Evolutionary conservation across 2,329 filamentous ascomycete genomes (phyloP).

Genomic region (Lizonia empirigonia): DNA sequence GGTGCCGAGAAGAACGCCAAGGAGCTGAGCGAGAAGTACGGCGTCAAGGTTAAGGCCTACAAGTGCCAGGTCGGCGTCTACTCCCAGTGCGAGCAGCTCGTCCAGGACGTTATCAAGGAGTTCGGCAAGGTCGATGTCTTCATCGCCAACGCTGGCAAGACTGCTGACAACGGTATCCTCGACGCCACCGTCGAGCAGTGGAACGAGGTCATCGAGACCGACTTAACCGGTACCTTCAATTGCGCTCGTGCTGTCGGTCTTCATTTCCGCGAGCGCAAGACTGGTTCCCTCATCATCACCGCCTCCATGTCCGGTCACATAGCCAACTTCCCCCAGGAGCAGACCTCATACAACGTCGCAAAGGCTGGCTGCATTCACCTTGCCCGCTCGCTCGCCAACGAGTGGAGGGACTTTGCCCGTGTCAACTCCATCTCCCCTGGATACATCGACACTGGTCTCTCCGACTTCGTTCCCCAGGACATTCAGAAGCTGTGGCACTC

Average conservation of each 20-base stretch:
- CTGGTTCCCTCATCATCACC: constrained; percentile 69
- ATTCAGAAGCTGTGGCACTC: constrained; percentile 75
- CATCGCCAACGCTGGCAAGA: constrained; percentile 73
- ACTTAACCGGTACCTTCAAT: constrained; percentile 86
- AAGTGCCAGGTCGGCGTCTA: constrained; percentile 66
- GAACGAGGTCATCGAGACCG: constrained; percentile 80
- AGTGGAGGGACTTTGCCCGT: constrained; percentile 72
- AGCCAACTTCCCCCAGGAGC: constrained; percentile 80
- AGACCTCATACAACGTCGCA: constrained; percentile 55
- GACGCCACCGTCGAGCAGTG: constrained; percentile 73
- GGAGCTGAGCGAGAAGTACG: constrained; percentile 64
- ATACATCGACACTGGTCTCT: constrained; percentile 71
- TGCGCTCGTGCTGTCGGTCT: constrained; percentile 87
- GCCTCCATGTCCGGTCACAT: constrained; percentile 79
- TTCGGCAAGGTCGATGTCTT: constrained; percentile 73
- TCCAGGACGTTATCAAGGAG: constrained; percentile 66
- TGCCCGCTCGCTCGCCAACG: constrained; percentile 68
- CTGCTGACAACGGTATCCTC: constrained; percentile 70
- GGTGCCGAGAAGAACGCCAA: constrained; percentile 70
- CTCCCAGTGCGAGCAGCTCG: constrained; percentile 61
- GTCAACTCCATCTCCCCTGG: constrained; percentile 72
- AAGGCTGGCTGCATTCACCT: constrained; percentile 72
- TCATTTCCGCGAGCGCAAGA: constrained; percentile 72
- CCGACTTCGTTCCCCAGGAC: constrained; percentile 69
- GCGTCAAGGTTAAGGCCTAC: constrained; percentile 71